Conservation (phyloP, 805 yeast species). For the Cephaloascus fragrans region DNA sequence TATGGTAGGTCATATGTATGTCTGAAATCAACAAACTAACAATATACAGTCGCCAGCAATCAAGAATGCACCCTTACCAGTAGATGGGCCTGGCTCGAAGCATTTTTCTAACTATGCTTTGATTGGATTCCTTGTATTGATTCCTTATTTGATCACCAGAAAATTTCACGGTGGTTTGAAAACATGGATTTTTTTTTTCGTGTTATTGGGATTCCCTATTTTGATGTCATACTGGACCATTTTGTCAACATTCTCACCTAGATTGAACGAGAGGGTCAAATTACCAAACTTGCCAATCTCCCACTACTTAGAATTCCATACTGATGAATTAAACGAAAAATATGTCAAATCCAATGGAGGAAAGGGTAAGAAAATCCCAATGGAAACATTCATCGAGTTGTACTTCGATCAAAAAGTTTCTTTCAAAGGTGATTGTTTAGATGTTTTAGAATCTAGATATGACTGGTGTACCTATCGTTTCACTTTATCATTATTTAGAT, state of each 20-base stretch:
- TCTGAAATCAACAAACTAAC: too few species aligned
- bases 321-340: slow-evolving; percentile 53
- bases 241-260: slow-evolving; percentile 67
- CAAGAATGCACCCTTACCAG: slow-evolving; percentile 80
- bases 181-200: slow-evolving; percentile 50
- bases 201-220: slow-evolving; percentile 56
- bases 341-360: slow-evolving; percentile 50
- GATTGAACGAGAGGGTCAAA: slow-evolving; percentile 67
- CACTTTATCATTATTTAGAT: slow-evolving; percentile 68
- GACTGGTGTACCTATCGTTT: slow-evolving; percentile 85
- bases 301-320: slow-evolving; percentile 75
- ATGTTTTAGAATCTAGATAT: slow-evolving; percentile 76
- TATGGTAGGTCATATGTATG: too few species aligned
- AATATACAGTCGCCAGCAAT: slow-evolving; percentile 57
- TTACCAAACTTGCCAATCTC: slow-evolving; percentile 73
- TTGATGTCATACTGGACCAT: slow-evolving; percentile 79
- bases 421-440: slow-evolving; percentile 82
- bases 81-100: slow-evolving; percentile 83
- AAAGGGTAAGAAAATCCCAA: slow-evolving; percentile 65
- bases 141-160: slow-evolving; percentile 56
- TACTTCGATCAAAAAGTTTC: slow-evolving; percentile 77
- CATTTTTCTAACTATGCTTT: slow-evolving; percentile 59
- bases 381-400: slow-evolving; percentile 86
- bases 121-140: slow-evolving; percentile 33
- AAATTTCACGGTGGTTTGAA: slow-evolving; percentile 64